phyloP scores from a whole-genome alignment of 2,329 filamentous ascomycete genomes.

The Xylaria sp. region DNA sequence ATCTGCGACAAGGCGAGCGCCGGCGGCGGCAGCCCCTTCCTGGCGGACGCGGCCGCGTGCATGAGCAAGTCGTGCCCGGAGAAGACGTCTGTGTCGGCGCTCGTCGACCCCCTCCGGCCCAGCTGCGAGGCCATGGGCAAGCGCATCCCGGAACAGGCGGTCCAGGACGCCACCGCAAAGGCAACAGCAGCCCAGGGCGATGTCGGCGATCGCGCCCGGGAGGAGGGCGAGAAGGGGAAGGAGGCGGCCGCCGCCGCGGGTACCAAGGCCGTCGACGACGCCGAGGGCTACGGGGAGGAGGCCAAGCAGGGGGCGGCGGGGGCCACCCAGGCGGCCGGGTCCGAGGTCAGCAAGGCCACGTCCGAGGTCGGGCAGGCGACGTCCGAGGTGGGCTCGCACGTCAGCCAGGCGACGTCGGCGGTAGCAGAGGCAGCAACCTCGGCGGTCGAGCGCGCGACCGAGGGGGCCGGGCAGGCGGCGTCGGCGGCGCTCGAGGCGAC shows the following conservation, averaged over 20 bases:
- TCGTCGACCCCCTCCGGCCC: conserved; percentile 39
- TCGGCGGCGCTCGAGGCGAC: neutral
- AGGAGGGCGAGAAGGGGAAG: too few species aligned
- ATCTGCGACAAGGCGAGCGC: conserved; percentile 41
- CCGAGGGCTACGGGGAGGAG: too few species aligned
- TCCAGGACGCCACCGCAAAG: conserved; percentile 37
- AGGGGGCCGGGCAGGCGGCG: conserved; percentile 4
- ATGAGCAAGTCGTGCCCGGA: conserved; percentile 42
- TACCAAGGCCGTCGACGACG: too few species aligned
- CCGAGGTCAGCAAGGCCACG: neutral
- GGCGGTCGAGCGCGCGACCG: neutral
- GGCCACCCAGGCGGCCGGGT: neutral
- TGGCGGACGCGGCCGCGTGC: conserved; percentile 43
- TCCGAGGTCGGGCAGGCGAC: neutral
- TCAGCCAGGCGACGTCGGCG: neutral
- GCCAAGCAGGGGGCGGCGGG: too few species aligned
- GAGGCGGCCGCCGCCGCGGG: too few species aligned
- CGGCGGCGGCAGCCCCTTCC: conserved; percentile 37
- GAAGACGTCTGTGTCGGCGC: conserved; percentile 36
- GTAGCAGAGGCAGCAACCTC: conserved; percentile 2
- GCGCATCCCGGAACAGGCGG: conserved; percentile 34
- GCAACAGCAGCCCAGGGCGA: neutral
- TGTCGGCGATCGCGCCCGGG: neutral
- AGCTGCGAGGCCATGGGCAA: conserved; percentile 31
- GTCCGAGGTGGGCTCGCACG: neutral